These are phyloP conservation scores for Lagenidium giganteum DNA, from an alignment of 352 stramenopile genomes.

Conservation along the genomic window DNA sequence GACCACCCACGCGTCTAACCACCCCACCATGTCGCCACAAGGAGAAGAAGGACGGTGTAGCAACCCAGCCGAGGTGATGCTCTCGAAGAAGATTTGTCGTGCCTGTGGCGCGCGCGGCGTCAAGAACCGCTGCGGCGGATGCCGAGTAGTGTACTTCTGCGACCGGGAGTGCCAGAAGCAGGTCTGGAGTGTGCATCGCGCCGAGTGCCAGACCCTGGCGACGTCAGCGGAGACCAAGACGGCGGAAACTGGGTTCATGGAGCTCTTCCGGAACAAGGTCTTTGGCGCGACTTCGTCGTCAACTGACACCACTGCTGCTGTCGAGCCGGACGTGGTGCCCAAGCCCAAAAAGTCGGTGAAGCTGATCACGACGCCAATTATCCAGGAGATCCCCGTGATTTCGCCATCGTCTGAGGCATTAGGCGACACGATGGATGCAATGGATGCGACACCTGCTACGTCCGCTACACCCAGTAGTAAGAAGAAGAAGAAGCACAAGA, in stretches of 20 bases:
- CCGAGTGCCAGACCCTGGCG: slow-evolving; percentile 12
- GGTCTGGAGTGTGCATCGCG: slow-evolving; percentile 53
- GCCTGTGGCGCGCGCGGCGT: slow-evolving; percentile 34
- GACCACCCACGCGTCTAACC: no score
- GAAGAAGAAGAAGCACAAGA: slow-evolving; percentile 70
- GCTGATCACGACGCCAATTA: not conserved
- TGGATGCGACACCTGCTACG: not conserved
- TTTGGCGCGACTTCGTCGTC: not conserved
- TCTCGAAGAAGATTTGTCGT: slow-evolving; percentile 24
- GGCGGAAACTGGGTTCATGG: not conserved
- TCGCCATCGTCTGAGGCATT: not conserved
- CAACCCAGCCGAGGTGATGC: not conserved
- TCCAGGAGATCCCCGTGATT: not conserved
- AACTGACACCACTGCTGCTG: no score
- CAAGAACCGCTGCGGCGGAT: slow-evolving; percentile 74
- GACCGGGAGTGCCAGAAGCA: slow-evolving; percentile 66
- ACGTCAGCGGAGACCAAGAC: slow-evolving; percentile 1
- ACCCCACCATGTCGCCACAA: not conserved
- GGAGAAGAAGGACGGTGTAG: not conserved
- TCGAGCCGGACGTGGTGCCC: not conserved
- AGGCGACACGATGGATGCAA: not conserved
- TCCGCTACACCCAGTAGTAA: slow-evolving; percentile 9
- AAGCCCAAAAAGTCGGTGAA: slow-evolving; percentile 3
- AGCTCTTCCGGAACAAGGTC: not conserved
- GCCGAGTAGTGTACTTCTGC: slow-evolving; percentile 70